Percentiles rank a stretch among this genome's conserved stretches.
phyloP scores from a whole-genome alignment of 768 basidiomycete genomes.

The Psilocybe azurescens region DNA sequence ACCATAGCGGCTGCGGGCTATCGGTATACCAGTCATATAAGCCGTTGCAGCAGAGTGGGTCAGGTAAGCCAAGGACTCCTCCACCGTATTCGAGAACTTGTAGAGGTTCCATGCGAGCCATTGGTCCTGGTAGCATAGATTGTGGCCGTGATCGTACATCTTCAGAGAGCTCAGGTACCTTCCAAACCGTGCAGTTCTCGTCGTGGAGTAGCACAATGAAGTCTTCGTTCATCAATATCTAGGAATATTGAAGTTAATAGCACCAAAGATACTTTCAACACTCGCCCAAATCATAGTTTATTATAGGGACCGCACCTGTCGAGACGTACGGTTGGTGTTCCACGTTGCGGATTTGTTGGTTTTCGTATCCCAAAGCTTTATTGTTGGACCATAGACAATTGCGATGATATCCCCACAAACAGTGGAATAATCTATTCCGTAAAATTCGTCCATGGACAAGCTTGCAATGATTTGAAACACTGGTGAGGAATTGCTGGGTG shows the following conservation, averaged over 20 bases:
- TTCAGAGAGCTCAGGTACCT: constrained; percentile 8
- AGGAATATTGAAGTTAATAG: too few relatives aligned
- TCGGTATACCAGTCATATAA: constrained; percentile 23
- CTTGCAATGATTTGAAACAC: constrained; percentile 9
- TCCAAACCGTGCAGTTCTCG: constrained; percentile 14
- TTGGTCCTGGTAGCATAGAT: not conserved
- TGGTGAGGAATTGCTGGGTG: constrained; percentile 5
- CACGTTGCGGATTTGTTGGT: constrained; percentile 15
- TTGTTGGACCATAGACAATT: constrained; percentile 10
- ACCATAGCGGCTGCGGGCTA: constrained; percentile 21
- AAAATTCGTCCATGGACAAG: not conserved
- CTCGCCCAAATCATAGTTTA: not conserved
- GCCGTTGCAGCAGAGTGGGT: constrained; percentile 7
- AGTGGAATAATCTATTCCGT: constrained; percentile 12
- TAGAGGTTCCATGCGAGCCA: not conserved
- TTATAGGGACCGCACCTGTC: constrained; percentile 8
- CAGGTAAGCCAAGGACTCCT: not conserved
- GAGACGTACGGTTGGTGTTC: constrained; percentile 2
- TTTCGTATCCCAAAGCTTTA: constrained; percentile 21
- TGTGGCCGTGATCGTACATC: not conserved
- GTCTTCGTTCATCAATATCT: constrained; percentile 20
- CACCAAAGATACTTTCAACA: not conserved
- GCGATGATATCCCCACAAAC: constrained; percentile 15
- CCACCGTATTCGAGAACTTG: not conserved
- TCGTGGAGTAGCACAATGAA: constrained; percentile 14